Evolutionary conservation across 805 yeast genomes (phyloP).

Genomic region (Zygosaccharomyces bisporus): DNA sequence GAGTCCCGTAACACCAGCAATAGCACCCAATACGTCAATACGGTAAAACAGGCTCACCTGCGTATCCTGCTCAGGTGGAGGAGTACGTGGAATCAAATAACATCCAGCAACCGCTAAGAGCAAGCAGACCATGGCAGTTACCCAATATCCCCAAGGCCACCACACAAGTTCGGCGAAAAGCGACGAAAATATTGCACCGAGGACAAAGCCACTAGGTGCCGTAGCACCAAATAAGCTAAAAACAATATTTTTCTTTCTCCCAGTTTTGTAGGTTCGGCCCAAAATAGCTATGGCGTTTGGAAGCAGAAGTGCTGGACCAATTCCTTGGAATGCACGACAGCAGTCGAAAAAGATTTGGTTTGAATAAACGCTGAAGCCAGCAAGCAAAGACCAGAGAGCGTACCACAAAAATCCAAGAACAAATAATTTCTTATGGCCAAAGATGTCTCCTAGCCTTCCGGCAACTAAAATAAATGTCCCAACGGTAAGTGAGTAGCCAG

Average conservation of each 20-base stretch:
- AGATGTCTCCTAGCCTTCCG: conserved; percentile 68
- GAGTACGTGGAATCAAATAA: conserved; percentile 39
- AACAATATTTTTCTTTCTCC: conserved; percentile 48
- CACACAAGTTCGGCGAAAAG: conserved; percentile 41
- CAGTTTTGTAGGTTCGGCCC: conserved; percentile 43
- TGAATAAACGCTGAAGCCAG: conserved; percentile 44
- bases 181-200: conserved; percentile 53
- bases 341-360: conserved; percentile 21
- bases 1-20: conserved; percentile 51
- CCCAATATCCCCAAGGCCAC: conserved; percentile 64
- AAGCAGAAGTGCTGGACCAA: conserved; percentile 55
- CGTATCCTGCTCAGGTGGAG: conserved; percentile 1
- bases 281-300: conserved; percentile 57
- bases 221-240: conserved; percentile 57
- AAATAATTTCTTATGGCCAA: conserved; percentile 55
- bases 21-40: conserved; percentile 45
- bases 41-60: conserved; percentile 6
- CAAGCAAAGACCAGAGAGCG: conserved; percentile 55
- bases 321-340: conserved; percentile 61
- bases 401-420: conserved; percentile 56
- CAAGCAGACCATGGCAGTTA: conserved; percentile 41
- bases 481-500: conserved; percentile 19
- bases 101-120: conserved; percentile 34
- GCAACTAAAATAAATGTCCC: conserved; percentile 68
- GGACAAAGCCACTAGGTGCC: conserved; percentile 59